A percentile compares a stretch with the other conserved stretches of the same genome.
phyloP scores from a whole-genome alignment of 1,139 yeast genomes.

The Pichia sp. region DNA sequence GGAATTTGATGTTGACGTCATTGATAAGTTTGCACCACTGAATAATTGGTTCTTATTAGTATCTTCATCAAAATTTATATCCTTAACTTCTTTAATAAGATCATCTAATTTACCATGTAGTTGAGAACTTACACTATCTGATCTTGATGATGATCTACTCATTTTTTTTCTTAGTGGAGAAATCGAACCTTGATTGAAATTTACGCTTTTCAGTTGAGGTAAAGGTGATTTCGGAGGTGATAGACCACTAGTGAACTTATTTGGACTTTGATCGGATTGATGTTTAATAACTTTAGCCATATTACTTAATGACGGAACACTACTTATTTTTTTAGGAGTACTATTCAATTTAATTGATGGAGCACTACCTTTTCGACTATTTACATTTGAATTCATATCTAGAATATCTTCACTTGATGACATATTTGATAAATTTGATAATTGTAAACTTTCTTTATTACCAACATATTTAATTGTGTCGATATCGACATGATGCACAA shows the following conservation, averaged over 20 bases:
- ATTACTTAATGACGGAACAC: not conserved
- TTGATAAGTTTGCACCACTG: not conserved
- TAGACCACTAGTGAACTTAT: not conserved
- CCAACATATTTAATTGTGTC: conserved; percentile 37
- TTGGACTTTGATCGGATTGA: conserved; percentile 6
- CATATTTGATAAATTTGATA: conserved; percentile 5
- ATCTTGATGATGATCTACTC: conserved; percentile 1
- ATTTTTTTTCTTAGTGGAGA: conserved; percentile 8
- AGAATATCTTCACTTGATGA: conserved; percentile 5
- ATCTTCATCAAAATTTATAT: conserved; percentile 17
- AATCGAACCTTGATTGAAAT: not conserved
- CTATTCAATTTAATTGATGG: not conserved
- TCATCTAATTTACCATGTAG: conserved; percentile 23
- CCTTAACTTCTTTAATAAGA: conserved; percentile 28
- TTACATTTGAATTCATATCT: conserved; percentile 2
- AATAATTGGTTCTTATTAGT: not conserved
- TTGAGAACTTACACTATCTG: conserved; percentile 9
- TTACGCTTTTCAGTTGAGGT: conserved; percentile 5
- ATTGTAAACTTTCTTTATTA: conserved; percentile 18
- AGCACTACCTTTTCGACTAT: not conserved
- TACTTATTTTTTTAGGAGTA: not conserved
- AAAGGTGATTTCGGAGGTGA: conserved; percentile 16
- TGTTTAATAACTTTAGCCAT: conserved; percentile 8
- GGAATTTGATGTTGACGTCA: conserved; percentile 2
- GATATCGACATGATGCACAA: conserved; percentile 38